These are phyloP conservation scores for Hyaloscypha finlandica DNA, from an alignment of 495 filamentous ascomycete genomes.

Conservation along the genomic window DNA sequence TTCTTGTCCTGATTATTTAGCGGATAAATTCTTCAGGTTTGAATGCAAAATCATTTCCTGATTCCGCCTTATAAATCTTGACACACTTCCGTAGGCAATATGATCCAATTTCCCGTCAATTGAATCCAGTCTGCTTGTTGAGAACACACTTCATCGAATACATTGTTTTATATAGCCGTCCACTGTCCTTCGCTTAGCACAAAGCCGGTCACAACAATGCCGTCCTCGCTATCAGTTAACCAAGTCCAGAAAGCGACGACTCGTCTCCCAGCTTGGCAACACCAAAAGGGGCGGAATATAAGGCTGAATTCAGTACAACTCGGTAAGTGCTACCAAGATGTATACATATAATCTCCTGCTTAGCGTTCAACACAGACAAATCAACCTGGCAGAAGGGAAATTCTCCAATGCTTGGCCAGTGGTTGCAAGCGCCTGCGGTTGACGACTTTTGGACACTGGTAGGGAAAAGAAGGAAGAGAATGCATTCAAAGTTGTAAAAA, in stretches of 20 bases:
- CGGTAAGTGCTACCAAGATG: slow-evolving; percentile 9
- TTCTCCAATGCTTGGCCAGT: slow-evolving; percentile 10
- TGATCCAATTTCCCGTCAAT: neutral
- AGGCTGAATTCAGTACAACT: neutral
- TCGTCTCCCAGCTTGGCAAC: neutral
- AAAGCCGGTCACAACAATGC: neutral
- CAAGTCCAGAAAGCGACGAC: neutral
- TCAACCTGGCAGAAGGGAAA: neutral
- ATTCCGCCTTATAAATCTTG: neutral
- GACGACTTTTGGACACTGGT: slow-evolving; percentile 12
- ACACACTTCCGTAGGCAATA: neutral
- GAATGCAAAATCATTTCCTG: neutral
- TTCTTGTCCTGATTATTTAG: neutral
- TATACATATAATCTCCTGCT: neutral
- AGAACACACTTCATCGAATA: neutral
- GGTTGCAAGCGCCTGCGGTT: slow-evolving; percentile 10
- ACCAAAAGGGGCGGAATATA: neutral
- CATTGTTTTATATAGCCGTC: neutral
- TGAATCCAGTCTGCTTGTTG: neutral
- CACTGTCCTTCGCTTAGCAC: neutral
- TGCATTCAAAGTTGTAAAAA: neutral
- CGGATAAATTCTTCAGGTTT: neutral
- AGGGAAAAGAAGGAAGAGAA: neutral
- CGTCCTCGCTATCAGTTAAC: neutral
- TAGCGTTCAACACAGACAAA: neutral